Percentiles rank a stretch among this genome's conserved stretches.
Evolutionary conservation across 2,329 filamentous ascomycete genomes (phyloP).

Genomic region (Aspergillus viridinutans): DNA sequence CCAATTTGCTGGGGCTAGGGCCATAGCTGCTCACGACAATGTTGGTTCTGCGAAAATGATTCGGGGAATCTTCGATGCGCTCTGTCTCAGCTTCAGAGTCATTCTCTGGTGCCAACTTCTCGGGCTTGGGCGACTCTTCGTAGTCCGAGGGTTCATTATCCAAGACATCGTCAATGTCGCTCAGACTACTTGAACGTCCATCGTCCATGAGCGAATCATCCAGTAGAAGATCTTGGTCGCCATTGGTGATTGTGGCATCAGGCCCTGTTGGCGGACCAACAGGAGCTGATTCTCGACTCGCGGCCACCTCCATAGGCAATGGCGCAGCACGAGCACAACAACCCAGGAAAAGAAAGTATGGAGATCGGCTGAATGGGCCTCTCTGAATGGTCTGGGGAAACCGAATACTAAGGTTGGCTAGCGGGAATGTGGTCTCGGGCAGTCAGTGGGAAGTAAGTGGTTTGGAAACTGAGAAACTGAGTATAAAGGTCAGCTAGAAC

Average conservation of each 20-base stretch:
- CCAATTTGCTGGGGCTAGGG: slow-evolving; percentile 72
- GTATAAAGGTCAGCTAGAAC: slow-evolving; percentile 18
- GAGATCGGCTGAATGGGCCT: not conserved
- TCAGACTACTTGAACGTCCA: slow-evolving; percentile 82
- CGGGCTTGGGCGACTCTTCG: slow-evolving; percentile 42
- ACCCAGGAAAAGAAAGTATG: slow-evolving; percentile 3
- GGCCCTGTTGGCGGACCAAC: slow-evolving; percentile 32
- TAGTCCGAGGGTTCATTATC: slow-evolving; percentile 61
- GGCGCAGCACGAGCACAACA: slow-evolving; percentile 1
- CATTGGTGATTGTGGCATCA: slow-evolving; percentile 33
- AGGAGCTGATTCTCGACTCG: slow-evolving; percentile 32
- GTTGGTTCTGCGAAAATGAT: slow-evolving; percentile 59
- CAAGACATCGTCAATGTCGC: slow-evolving; percentile 79
- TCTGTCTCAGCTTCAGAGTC: slow-evolving; percentile 92
- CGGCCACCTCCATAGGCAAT: slow-evolving; percentile 38
- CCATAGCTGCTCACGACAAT: slow-evolving; percentile 59
- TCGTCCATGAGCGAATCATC: slow-evolving; percentile 54
- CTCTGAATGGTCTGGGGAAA: not conserved
- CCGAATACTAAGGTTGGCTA: not conserved
- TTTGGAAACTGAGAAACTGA: slow-evolving; percentile 19
- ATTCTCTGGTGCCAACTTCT: slow-evolving; percentile 57
- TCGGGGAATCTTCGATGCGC: slow-evolving; percentile 83
- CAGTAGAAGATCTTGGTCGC: slow-evolving; percentile 30
- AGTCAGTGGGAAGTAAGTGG: slow-evolving; percentile 6
- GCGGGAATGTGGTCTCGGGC: slow-evolving; percentile 15